phyloP scores from a whole-genome alignment of 495 filamentous ascomycete species.

The Cenococcum geophilum region DNA sequence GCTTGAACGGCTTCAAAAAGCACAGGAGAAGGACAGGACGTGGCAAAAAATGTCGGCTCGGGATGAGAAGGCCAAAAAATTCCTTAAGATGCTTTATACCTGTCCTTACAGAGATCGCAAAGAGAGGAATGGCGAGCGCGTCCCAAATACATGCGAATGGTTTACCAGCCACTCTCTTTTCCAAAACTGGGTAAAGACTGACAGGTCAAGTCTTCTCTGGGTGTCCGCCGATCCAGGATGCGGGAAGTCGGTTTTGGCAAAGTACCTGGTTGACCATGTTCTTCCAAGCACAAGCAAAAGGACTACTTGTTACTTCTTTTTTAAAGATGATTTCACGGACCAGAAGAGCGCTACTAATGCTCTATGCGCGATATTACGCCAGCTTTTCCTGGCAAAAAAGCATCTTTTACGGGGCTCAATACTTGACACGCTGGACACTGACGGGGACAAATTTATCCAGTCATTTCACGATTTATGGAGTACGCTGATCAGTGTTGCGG shows the following conservation, averaged over 20 bases:
- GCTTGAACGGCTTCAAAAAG: background rate
- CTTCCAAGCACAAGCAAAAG: background rate
- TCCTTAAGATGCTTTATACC: background rate
- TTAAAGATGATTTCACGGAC: slow-evolving; percentile 49
- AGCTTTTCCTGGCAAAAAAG: slow-evolving; percentile 34
- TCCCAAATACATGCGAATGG: slow-evolving; percentile 42
- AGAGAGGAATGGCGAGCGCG: background rate
- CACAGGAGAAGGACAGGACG: background rate
- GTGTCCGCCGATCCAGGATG: slow-evolving; percentile 53
- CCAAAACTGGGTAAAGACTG: slow-evolving; percentile 33
- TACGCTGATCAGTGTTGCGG: slow-evolving; percentile 36
- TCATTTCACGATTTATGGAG: slow-evolving; percentile 1
- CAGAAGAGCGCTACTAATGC: slow-evolving; percentile 41
- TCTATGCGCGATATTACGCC: slow-evolving; percentile 46
- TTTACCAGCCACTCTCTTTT: slow-evolving; percentile 37
- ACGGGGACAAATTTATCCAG: background rate
- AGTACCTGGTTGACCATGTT: slow-evolving; percentile 40
- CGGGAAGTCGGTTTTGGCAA: slow-evolving; percentile 51
- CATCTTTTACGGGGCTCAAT: slow-evolving; percentile 19
- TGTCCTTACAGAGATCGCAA: background rate
- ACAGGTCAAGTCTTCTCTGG: slow-evolving; percentile 35
- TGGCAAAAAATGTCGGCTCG: background rate
- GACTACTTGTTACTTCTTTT: slow-evolving; percentile 51
- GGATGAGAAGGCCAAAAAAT: background rate
- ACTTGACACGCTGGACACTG: background rate